Conservation (phyloP, 2,329 filamentous ascomycete species). For the Dichotomopilus funicola region DNA sequence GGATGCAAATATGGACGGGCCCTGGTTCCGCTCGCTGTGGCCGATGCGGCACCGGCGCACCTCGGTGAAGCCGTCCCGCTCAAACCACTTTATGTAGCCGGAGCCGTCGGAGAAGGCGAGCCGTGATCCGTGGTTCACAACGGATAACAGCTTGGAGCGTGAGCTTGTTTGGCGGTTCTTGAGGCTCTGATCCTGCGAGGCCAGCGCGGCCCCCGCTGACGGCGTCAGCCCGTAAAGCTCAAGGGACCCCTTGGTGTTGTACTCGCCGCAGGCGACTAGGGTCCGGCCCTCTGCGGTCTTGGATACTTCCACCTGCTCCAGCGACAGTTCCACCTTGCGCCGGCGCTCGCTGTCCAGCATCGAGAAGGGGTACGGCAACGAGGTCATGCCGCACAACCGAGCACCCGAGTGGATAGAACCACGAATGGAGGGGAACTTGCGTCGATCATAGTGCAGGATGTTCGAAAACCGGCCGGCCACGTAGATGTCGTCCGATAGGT, state of each 20-base stretch:
- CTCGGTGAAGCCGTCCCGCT: conserved; percentile 68
- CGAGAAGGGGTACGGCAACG: conserved; percentile 61
- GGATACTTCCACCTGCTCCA: conserved; percentile 46
- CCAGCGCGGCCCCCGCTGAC: conserved; percentile 3
- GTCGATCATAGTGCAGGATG: conserved; percentile 81
- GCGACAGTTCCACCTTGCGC: conserved; percentile 47
- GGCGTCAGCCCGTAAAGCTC: conserved; percentile 69
- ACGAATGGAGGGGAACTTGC: conserved; percentile 71
- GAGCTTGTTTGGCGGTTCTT: conserved; percentile 82
- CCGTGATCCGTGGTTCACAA: conserved; percentile 72
- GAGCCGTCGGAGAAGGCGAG: conserved; percentile 79
- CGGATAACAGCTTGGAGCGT: conserved; percentile 71
- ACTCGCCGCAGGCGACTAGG: conserved; percentile 78
- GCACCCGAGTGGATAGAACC: conserved; percentile 80
- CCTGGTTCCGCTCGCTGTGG: conserved; percentile 42
- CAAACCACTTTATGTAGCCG: conserved; percentile 83
- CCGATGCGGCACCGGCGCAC: conserved; percentile 50
- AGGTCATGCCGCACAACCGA: conserved; percentile 64
- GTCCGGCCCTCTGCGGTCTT: conserved; percentile 56
- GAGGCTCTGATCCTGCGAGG: conserved; percentile 43
- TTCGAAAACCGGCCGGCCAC: conserved; percentile 83
- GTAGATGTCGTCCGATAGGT: conserved; percentile 73
- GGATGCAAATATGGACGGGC: conserved; percentile 44
- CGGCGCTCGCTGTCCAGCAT: conserved; percentile 55
- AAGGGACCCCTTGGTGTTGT: conserved; percentile 83